Evolutionary conservation across 129 eudicot genomes (phyloP).

Genomic region (Helichrysum umbraculigerum): DNA sequence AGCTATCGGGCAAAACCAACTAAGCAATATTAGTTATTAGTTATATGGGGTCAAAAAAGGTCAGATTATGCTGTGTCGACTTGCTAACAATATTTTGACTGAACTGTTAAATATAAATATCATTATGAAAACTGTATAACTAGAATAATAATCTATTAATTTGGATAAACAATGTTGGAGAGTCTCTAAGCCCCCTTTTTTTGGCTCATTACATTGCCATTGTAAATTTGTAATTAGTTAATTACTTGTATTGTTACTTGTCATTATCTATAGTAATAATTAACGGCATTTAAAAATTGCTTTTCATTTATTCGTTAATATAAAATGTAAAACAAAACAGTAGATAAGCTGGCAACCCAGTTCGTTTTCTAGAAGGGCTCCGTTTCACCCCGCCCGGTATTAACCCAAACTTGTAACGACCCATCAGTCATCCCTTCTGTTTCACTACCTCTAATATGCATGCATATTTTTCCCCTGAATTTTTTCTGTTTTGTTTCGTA

Average conservation of each 20-base stretch:
- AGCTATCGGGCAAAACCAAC: neutral
- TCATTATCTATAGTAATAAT: neutral
- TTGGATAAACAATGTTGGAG: neutral
- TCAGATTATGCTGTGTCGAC: too few relatives aligned
- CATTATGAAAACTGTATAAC: neutral
- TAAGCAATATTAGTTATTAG: too few relatives aligned
- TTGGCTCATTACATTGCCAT: neutral
- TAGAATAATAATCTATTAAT: neutral
- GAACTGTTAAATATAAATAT: neutral
- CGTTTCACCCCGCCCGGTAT: neutral
- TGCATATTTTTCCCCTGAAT: neutral
- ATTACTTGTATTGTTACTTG: neutral
- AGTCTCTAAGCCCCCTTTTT: neutral
- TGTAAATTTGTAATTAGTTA: neutral
- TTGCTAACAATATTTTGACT: too few relatives aligned
- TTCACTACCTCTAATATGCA: constrained; percentile 2
- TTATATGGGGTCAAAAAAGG: too few relatives aligned
- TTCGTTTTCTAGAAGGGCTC: neutral
- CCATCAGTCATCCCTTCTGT: neutral
- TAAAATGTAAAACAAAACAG: neutral
- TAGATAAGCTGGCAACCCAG: neutral
- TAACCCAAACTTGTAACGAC: neutral
- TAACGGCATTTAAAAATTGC: neutral
- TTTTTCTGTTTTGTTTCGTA: constrained; percentile 37
- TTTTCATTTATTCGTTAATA: neutral